Evolutionary conservation across 352 stramenopile species (phyloP).

Genomic region (Phytophthora agathidicida): DNA sequence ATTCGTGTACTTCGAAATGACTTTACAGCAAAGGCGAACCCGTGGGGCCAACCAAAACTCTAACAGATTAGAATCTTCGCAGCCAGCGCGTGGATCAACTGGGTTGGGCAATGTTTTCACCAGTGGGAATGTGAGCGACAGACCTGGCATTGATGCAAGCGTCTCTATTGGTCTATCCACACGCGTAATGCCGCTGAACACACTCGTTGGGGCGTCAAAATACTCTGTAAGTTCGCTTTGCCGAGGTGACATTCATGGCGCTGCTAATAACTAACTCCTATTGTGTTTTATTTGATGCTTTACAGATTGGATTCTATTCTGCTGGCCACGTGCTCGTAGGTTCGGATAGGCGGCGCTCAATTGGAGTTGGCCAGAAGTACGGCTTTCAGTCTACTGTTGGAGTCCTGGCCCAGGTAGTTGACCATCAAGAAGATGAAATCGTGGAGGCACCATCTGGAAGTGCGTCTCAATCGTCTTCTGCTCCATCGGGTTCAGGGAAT

Average conservation of each 20-base stretch:
- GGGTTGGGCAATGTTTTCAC: not conserved
- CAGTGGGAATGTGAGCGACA: conserved; percentile 10
- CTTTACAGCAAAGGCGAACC: conserved; percentile 54
- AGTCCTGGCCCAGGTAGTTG: conserved; percentile 67
- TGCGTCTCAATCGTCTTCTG: conserved; percentile 10
- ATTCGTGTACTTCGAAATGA: conserved; percentile 91
- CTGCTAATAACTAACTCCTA: conserved; percentile 17
- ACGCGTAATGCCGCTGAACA: conserved; percentile 76
- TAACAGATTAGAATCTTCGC: conserved; percentile 20
- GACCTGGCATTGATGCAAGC: conserved; percentile 55
- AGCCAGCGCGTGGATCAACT: conserved; percentile 8
- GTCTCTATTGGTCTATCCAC: conserved; percentile 85
- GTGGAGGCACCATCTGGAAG: conserved; percentile 8
- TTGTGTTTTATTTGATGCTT: conserved; percentile 3
- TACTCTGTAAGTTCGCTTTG: conserved; percentile 60
- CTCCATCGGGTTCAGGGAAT: conserved; percentile 11
- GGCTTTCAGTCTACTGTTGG: conserved; percentile 74
- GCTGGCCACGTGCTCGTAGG: conserved; percentile 78
- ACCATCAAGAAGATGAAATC: conserved; percentile 33
- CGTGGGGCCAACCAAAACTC: conserved; percentile 24
- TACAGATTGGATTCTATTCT: conserved; percentile 87
- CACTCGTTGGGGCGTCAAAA: conserved; percentile 78
- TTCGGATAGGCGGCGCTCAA: conserved; percentile 58
- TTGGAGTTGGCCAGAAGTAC: conserved; percentile 61
- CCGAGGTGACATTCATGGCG: too few relatives aligned